These are phyloP conservation scores for Cyberlindnera nakhonratchasimensis DNA, from an alignment of 805 yeast species.

Conservation along the genomic window DNA sequence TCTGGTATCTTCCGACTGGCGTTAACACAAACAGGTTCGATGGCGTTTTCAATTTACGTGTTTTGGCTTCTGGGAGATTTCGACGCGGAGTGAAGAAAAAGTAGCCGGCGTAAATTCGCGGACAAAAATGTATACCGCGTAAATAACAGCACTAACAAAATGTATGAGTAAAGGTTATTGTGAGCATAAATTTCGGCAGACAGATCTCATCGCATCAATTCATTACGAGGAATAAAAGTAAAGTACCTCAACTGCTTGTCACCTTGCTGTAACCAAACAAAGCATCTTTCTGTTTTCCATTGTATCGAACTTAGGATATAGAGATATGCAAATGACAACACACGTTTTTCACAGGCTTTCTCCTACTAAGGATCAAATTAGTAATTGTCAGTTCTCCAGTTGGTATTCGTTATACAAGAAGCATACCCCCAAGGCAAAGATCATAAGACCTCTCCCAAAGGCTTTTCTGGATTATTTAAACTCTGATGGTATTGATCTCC, in stretches of 20 bases:
- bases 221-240: too few species aligned
- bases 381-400: constrained; percentile 50
- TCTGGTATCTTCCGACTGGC: not conserved
- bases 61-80: not conserved
- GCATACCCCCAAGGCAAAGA: constrained; percentile 45
- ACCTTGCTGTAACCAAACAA: too few species aligned
- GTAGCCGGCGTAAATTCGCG: not conserved
- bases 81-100: constrained; percentile 4
- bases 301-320: not conserved
- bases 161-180: not conserved
- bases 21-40: not conserved
- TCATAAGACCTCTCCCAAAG: constrained; percentile 56
- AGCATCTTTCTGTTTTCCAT: not conserved
- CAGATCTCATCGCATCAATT: not conserved
- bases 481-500: constrained; percentile 66
- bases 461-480: constrained; percentile 57
- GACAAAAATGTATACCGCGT: not conserved
- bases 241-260: too few species aligned
- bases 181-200: constrained; percentile 1
- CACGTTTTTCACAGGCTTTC: constrained; percentile 24
- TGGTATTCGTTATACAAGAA: constrained; percentile 57
- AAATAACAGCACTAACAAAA: constrained; percentile 1
- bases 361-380: constrained; percentile 39
- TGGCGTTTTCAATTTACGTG: not conserved
- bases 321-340: constrained; percentile 1